Evolutionary conservation across 78 protist species (phyloP).

Genomic region (Protostelium mycophagum): DNA sequence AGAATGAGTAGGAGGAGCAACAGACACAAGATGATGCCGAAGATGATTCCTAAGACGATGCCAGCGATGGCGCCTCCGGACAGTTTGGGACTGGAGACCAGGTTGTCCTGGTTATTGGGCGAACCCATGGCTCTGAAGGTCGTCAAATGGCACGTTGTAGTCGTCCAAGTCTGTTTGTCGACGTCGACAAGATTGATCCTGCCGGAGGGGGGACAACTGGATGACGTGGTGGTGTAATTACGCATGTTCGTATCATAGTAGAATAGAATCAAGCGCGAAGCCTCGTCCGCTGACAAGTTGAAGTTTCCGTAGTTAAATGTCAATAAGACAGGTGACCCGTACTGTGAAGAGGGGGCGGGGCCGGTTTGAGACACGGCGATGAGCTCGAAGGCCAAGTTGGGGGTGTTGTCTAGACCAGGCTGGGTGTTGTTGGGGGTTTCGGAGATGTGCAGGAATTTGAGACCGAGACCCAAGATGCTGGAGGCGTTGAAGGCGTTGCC

Average conservation of each 20-base stretch:
- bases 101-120: too few species aligned
- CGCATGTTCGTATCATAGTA: neutral
- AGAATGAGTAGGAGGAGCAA: neutral
- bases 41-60: neutral
- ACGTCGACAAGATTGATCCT: neutral
- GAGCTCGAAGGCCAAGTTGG: neutral
- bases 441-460: neutral
- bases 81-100: neutral
- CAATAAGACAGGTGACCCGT: neutral
- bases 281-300: neutral
- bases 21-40: neutral
- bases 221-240: neutral
- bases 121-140: neutral
- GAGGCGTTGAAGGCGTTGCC: neutral
- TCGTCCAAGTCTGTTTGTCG: neutral
- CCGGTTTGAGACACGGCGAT: neutral
- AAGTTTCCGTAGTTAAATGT: neutral
- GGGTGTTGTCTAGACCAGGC: neutral
- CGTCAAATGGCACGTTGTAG: neutral
- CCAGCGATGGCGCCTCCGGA: neutral
- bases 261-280: neutral
- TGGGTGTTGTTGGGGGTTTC: neutral
- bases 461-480: neutral
- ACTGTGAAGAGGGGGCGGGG: neutral
- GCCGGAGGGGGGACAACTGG: neutral